Conservation (phyloP, 164 flowering plant genomes). For the Liriodendron chinense region DNA sequence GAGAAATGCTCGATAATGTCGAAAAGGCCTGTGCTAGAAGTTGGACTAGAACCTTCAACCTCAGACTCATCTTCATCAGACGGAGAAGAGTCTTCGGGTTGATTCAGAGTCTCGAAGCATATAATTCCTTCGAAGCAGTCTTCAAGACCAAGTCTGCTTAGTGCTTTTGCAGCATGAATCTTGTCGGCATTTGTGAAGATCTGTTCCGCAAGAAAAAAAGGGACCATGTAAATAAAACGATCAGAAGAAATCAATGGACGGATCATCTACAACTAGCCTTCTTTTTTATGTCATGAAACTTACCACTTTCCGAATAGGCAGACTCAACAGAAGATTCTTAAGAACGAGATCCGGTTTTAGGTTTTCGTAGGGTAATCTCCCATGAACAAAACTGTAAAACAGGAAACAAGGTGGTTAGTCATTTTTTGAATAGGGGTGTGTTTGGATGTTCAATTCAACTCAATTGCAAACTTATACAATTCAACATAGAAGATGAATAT, state of each 20-base stretch:
- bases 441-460: background rate
- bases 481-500: no score
- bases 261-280: background rate
- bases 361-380: constrained; percentile 72
- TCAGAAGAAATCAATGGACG: background rate
- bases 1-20: constrained; percentile 36
- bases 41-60: background rate
- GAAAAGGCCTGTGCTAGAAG: constrained; percentile 15
- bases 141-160: constrained; percentile 72
- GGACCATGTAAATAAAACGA: constrained; percentile 5
- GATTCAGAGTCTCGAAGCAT: constrained; percentile 82
- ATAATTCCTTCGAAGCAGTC: constrained; percentile 84
- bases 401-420: background rate
- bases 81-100: constrained; percentile 16
- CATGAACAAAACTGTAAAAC: constrained; percentile 73
- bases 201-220: constrained; percentile 26
- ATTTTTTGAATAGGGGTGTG: no score
- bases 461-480: background rate
- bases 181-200: constrained; percentile 79
- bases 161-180: constrained; percentile 61
- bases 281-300: constrained; percentile 23
- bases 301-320: constrained; percentile 82
- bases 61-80: constrained; percentile 18
- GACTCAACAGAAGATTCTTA: constrained; percentile 54
- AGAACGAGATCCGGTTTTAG: constrained; percentile 77